phyloP scores from a whole-genome alignment of 805 yeast genomes.

The Kuraishia ogatae region DNA sequence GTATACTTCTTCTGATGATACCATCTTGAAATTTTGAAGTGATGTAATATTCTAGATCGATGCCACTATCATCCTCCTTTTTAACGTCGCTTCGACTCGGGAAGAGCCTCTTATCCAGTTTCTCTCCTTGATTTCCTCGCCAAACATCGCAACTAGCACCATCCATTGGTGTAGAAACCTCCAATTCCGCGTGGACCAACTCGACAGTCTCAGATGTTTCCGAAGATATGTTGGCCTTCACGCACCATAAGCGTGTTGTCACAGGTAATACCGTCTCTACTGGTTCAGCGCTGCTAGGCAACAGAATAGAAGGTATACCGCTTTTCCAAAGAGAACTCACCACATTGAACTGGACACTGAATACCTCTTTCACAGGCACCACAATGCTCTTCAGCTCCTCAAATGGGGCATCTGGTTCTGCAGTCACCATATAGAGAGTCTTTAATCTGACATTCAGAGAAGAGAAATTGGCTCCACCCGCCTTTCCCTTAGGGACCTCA shows the following conservation, averaged over 20 bases:
- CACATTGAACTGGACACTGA: conserved; percentile 19
- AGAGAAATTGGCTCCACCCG: not conserved
- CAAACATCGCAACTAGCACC: not conserved
- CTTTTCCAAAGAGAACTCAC: conserved; percentile 20
- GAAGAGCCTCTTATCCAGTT: not conserved
- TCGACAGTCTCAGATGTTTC: conserved; percentile 10
- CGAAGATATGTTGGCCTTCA: conserved; percentile 21
- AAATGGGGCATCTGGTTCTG: conserved; percentile 21
- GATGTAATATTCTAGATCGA: not conserved
- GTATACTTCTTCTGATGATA: not conserved
- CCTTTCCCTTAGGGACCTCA: not conserved
- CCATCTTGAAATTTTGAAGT: not conserved
- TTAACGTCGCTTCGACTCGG: not conserved
- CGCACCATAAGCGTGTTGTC: conserved; percentile 28
- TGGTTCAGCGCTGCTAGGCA: conserved; percentile 4
- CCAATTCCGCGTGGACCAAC: not conserved
- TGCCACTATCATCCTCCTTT: not conserved
- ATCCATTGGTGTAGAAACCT: not conserved
- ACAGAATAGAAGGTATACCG: conserved; percentile 21
- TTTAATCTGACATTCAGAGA: conserved; percentile 11
- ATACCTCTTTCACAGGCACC: conserved; percentile 21
- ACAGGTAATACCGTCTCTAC: conserved; percentile 12
- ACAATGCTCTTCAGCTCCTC: conserved; percentile 12
- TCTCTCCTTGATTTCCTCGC: not conserved
- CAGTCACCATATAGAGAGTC: conserved; percentile 17